Evolutionary conservation across 2,329 filamentous ascomycete species (phyloP).

Genomic region (Colletotrichum ledebouriae): DNA sequence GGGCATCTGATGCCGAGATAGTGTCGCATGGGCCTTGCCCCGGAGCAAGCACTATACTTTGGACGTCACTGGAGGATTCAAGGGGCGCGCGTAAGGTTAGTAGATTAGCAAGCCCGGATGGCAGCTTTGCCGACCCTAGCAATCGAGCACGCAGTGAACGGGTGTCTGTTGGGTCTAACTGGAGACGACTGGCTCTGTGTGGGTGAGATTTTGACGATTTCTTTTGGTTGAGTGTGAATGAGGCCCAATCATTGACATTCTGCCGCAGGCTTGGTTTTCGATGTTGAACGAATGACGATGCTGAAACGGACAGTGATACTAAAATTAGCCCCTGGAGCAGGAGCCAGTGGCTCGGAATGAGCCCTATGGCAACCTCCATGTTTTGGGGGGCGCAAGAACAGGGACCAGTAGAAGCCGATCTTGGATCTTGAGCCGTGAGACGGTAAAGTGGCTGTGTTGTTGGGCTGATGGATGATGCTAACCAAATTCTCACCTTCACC

Average conservation of each 20-base stretch:
- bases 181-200: too few relatives aligned
- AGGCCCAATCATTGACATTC: slow-evolving; percentile 5
- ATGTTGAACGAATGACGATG: slow-evolving; percentile 6
- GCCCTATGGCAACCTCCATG: slow-evolving; percentile 9
- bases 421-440: slow-evolving; percentile 12
- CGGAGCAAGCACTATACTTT: slow-evolving; percentile 1
- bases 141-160: background rate
- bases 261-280: slow-evolving; percentile 13
- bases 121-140: slow-evolving; percentile 13
- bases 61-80: slow-evolving; percentile 31
- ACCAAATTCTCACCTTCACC: slow-evolving; percentile 10
- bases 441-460: slow-evolving; percentile 12
- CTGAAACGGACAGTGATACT: slow-evolving; percentile 37
- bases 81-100: background rate
- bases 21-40: slow-evolving; percentile 22
- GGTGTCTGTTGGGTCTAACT: background rate
- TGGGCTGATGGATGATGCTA: slow-evolving; percentile 11
- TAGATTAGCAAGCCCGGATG: slow-evolving; percentile 10
- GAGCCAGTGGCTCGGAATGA: slow-evolving; percentile 21
- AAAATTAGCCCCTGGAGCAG: slow-evolving; percentile 25
- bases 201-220: slow-evolving; percentile 21
- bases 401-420: slow-evolving; percentile 17
- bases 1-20: slow-evolving; percentile 28
- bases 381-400: slow-evolving; percentile 7
- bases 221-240: background rate